Evolutionary conservation across 2,329 filamentous ascomycete genomes (phyloP), one percentile per base, ranked within the genome.

Genomic region (Podosphaera fusca): DNA sequence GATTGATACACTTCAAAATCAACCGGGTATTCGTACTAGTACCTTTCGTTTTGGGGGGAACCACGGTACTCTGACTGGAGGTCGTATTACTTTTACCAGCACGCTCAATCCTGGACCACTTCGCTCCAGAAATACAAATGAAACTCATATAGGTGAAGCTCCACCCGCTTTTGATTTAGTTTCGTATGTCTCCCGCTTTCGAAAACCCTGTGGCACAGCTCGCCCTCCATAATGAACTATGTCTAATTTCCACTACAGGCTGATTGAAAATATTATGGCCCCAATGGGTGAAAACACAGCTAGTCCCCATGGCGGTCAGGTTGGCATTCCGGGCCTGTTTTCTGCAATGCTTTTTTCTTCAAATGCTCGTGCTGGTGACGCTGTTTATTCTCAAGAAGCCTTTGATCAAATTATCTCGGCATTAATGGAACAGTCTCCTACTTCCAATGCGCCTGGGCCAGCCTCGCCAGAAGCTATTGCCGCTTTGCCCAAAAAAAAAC

Each of bases 301-400:
- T 53, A 8, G 35, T 2, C 14, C n/a, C n/a, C 31, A 53, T n/a
- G 34, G 29, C 14, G 30, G 34, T 14, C 34, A 30, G 10, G 4
- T n/a, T 14, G 71, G 71, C 36, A 65, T 81, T 3, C 73, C 74
- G 38, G 73, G 76, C n/a, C 69, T 82, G 4, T 68, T 83, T 21
- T 70, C 70, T 6, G 67, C 68, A 40, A 62, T 82, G 31, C 68
- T 81, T 45, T 75, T 74, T 56, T 75, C 77, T 12, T 70, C 70
- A n/a, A 71, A 74, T 58, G 74, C 71, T 6, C 69, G 72, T 14
- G 74, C 78, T 58, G 86, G 88, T 29, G 90, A 96, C 68, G 86
- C 82, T 6, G 90, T 95, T 0, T 94, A 90, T 67, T 84, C 85
- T 0, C 87, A 96, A 69, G 88, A 95, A 70, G 89, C 85, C 2